These are phyloP conservation scores for Barnettozyma californica DNA, from an alignment of 805 yeast species.

Conservation along the genomic window DNA sequence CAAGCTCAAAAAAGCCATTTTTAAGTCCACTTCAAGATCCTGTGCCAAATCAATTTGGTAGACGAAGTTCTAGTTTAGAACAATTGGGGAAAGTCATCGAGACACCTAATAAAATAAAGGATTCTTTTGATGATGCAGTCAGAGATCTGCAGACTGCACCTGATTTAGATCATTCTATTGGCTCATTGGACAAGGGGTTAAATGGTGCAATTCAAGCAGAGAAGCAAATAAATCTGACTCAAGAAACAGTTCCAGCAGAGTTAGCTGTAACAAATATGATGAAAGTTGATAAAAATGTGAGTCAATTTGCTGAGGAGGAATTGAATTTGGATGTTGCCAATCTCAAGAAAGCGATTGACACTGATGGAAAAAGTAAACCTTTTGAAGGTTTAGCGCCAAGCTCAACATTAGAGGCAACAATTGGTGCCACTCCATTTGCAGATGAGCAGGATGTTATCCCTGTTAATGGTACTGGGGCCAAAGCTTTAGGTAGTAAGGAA, in stretches of 20 bases:
- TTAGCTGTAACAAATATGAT: not conserved
- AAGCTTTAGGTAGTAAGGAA: not conserved
- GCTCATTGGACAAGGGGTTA: not conserved
- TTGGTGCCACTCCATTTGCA: not conserved
- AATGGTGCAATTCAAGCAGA: not conserved
- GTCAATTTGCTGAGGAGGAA: not conserved
- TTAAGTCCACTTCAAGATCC: slow-evolving; percentile 20
- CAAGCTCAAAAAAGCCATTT: slow-evolving; percentile 5
- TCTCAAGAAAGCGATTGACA: slow-evolving; percentile 10
- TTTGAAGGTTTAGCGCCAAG: too few species aligned
- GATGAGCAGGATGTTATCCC: not conserved
- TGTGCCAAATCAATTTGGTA: slow-evolving; percentile 18
- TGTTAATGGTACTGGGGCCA: not conserved
- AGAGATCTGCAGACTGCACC: not conserved
- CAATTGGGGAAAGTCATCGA: not conserved
- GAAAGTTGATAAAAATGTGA: not conserved
- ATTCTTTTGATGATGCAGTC: not conserved
- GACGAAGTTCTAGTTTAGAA: slow-evolving; percentile 15
- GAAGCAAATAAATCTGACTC: not conserved
- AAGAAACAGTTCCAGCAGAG: not conserved
- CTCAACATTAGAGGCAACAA: not conserved
- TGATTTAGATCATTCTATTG: not conserved
- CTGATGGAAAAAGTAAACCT: slow-evolving; percentile 4
- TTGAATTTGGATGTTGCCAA: slow-evolving; percentile 2
- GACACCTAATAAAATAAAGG: not conserved